Evolutionary conservation across 164 flowering plant species (phyloP).

Genomic region (Vitis riparia): DNA sequence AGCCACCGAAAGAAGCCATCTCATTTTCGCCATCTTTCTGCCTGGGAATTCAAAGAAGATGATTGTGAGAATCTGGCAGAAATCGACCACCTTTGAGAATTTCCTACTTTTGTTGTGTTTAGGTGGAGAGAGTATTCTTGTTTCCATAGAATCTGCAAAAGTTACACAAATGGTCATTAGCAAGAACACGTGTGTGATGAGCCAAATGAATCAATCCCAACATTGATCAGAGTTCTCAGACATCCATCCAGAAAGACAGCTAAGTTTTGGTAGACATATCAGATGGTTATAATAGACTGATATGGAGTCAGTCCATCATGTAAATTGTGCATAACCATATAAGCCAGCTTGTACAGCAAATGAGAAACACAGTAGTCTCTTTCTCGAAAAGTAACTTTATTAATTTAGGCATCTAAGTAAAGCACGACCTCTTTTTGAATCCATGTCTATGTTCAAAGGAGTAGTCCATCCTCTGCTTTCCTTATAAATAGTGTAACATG

Average conservation of each 20-base stretch:
- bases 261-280: slow-evolving; percentile 1
- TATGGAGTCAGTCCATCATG: too few species aligned
- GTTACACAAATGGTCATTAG: slow-evolving; percentile 9
- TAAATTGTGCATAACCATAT: too few species aligned
- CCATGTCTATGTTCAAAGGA: slow-evolving; percentile 26
- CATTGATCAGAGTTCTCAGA: not conserved
- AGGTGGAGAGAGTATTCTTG: slow-evolving; percentile 3
- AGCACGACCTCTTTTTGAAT: slow-evolving; percentile 25
- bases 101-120: slow-evolving; percentile 14
- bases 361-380: slow-evolving; percentile 19
- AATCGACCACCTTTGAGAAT: slow-evolving; percentile 18
- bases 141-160: slow-evolving; percentile 12
- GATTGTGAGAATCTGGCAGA: slow-evolving; percentile 31
- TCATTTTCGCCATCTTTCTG: slow-evolving; percentile 25
- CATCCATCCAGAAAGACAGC: not conserved
- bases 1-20: slow-evolving; percentile 37
- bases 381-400: slow-evolving; percentile 22
- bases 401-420: slow-evolving; percentile 28
- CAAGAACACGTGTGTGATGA: not conserved
- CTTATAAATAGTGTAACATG: slow-evolving; percentile 40
- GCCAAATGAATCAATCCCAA: not conserved
- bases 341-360: slow-evolving; percentile 18
- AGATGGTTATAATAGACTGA: not conserved
- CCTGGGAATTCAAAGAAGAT: slow-evolving; percentile 19
- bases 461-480: slow-evolving; percentile 19